A percentile compares a stretch with the other conserved stretches of the same genome.
phyloP scores from a whole-genome alignment of 2,329 filamentous ascomycete genomes.

The Nemania sp. region DNA sequence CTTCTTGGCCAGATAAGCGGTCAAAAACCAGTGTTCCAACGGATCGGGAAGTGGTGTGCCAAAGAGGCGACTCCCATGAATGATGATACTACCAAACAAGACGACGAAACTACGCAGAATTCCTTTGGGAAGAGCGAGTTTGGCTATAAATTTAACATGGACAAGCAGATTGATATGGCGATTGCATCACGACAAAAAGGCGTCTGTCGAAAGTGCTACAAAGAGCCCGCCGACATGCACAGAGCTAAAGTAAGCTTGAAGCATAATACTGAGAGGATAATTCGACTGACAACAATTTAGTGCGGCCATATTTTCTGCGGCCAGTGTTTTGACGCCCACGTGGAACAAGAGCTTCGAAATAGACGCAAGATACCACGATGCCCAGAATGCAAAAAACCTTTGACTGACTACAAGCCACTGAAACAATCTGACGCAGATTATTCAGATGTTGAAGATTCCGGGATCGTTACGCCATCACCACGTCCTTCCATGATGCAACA shows the following conservation, averaged over 20 bases:
- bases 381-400: conserved; percentile 7
- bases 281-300: conserved; percentile 2
- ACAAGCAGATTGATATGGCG: background rate
- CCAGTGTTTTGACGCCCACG: conserved; percentile 2
- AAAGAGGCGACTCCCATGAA: background rate
- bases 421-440: background rate
- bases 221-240: background rate
- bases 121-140: conserved; percentile 13
- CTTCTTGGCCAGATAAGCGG: background rate
- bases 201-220: conserved; percentile 19
- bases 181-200: background rate
- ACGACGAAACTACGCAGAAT: background rate
- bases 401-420: background rate
- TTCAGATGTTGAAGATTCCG: background rate
- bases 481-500: background rate
- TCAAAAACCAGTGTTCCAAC: conserved; percentile 1
- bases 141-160: conserved; percentile 14
- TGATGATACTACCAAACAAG: background rate
- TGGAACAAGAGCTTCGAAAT: background rate
- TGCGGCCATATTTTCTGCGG: conserved; percentile 20
- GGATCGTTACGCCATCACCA: background rate
- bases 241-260: background rate
- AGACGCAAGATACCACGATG: conserved; percentile 9
- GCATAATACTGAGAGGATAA: background rate
- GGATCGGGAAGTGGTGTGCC: conserved; percentile 16